Percentiles rank a stretch among this genome's conserved stretches.
Evolutionary conservation across 129 eudicot species (phyloP).

Genomic region (Erigeron canadensis): DNA sequence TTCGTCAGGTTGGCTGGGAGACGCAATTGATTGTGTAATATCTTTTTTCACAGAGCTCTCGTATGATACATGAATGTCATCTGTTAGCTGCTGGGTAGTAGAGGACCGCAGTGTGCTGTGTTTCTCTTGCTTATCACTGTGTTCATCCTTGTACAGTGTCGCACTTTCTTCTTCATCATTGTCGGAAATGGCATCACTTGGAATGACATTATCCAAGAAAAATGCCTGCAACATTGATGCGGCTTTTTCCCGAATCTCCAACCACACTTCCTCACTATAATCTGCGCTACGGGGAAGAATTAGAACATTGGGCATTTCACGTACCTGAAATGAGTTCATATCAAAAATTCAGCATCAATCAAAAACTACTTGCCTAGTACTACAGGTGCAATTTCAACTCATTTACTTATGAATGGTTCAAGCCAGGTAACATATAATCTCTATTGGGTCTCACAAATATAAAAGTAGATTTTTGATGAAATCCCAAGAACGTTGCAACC

Average conservation of each 20-base stretch:
- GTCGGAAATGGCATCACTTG: conserved; percentile 73
- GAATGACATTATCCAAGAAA: conserved; percentile 66
- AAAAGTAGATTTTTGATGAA: background rate
- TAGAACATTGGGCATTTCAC: conserved; percentile 99
- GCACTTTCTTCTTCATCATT: conserved; percentile 82
- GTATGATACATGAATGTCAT: conserved; percentile 40
- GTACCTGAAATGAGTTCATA: conserved; percentile 50
- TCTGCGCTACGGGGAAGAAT: conserved; percentile 99
- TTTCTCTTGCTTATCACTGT: conserved; percentile 33
- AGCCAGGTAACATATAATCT: background rate
- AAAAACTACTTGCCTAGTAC: background rate
- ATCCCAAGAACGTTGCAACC: too few relatives aligned
- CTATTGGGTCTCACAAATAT: background rate
- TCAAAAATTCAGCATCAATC: conserved; percentile 12
- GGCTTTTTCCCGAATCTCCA: conserved; percentile 95
- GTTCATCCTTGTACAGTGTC: conserved; percentile 47
- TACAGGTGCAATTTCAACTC: background rate
- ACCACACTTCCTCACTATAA: conserved; percentile 99
- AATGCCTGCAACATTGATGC: conserved; percentile 68
- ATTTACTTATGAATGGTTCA: background rate
- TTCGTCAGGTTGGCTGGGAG: conserved; percentile 67
- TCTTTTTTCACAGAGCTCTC: conserved; percentile 52
- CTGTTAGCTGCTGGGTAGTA: conserved; percentile 41
- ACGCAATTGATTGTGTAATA: conserved; percentile 40
- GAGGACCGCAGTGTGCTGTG: conserved; percentile 52